phyloP scores from a whole-genome alignment of 345 rosid genomes.

The Mangifera indica region DNA sequence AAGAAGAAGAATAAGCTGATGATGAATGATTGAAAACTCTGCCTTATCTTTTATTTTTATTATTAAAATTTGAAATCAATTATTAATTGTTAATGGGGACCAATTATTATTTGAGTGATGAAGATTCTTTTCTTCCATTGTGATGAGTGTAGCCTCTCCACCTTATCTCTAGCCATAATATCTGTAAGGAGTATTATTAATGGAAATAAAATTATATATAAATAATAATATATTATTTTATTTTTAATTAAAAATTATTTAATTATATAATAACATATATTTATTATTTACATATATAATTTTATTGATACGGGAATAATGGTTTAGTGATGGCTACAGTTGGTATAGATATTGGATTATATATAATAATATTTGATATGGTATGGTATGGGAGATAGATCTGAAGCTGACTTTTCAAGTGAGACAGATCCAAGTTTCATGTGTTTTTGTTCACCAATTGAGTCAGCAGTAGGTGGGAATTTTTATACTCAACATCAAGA shows the following conservation, averaged over 20 bases:
- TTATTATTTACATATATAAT: too few relatives aligned
- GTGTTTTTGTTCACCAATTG: slow-evolving; percentile 13
- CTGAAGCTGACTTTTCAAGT: slow-evolving; percentile 10
- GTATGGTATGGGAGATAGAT: background rate
- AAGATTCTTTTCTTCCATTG: slow-evolving; percentile 9
- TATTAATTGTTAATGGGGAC: slow-evolving; percentile 10
- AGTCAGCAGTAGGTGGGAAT: slow-evolving; percentile 16
- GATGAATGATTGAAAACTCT: slow-evolving; percentile 27
- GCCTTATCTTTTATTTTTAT: background rate
- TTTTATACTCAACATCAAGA: background rate
- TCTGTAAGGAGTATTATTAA: too few relatives aligned
- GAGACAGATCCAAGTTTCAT: slow-evolving; percentile 9
- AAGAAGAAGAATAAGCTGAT: background rate
- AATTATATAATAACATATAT: too few relatives aligned
- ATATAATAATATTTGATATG: too few relatives aligned
- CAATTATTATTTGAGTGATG: slow-evolving; percentile 16
- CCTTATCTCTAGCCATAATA: background rate
- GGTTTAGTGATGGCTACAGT: slow-evolving; percentile 11
- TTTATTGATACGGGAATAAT: too few relatives aligned
- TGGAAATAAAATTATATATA: too few relatives aligned
- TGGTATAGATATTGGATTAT: background rate
- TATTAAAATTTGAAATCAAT: background rate
- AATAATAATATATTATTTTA: too few relatives aligned
- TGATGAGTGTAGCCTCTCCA: background rate
- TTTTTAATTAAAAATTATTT: too few relatives aligned